These are phyloP conservation scores for Colletotrichum lentis DNA, from an alignment of 2,329 filamentous ascomycete genomes.

Conservation along the genomic window DNA sequence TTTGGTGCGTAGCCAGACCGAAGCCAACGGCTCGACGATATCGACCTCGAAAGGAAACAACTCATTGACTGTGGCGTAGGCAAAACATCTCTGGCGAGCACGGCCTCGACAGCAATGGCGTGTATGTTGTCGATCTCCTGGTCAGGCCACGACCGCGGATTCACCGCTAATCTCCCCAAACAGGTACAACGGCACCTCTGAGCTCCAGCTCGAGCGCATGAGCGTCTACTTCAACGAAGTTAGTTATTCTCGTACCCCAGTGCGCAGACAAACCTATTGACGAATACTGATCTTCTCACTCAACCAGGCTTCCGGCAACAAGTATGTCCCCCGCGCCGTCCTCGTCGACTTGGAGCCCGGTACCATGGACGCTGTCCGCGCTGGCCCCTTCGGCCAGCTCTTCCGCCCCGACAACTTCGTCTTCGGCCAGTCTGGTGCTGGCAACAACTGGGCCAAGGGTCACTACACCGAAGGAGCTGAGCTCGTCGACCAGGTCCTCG, in stretches of 20 bases:
- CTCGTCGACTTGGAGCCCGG: slow-evolving; percentile 99
- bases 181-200: slow-evolving; percentile 96
- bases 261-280: slow-evolving; percentile 23
- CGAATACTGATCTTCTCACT: slow-evolving; percentile 28
- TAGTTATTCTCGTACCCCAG: slow-evolving; percentile 40
- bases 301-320: slow-evolving; percentile 87
- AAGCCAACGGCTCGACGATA: slow-evolving; percentile 24
- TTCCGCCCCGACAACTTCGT: slow-evolving; percentile 99
- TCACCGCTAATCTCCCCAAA: slow-evolving; percentile 42
- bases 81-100: slow-evolving; percentile 89
- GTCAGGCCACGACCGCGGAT: slow-evolving; percentile 28
- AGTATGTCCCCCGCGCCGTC: slow-evolving; percentile 98
- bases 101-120: slow-evolving; percentile 95
- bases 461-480: slow-evolving; percentile 99
- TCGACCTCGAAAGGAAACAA: slow-evolving; percentile 3
- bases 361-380: slow-evolving; percentile 99
- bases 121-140: slow-evolving; percentile 67
- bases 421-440: slow-evolving; percentile 98
- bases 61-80: slow-evolving; percentile 60
- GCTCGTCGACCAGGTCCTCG: slow-evolving; percentile 96
- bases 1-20: slow-evolving; percentile 73
- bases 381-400: slow-evolving; percentile 96
- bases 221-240: slow-evolving; percentile 97
- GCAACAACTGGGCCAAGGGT: slow-evolving; percentile 99
- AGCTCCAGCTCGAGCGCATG: slow-evolving; percentile 99